Conservation (phyloP, 2,329 filamentous ascomycete species). For the Zymoseptoria brevis region DNA sequence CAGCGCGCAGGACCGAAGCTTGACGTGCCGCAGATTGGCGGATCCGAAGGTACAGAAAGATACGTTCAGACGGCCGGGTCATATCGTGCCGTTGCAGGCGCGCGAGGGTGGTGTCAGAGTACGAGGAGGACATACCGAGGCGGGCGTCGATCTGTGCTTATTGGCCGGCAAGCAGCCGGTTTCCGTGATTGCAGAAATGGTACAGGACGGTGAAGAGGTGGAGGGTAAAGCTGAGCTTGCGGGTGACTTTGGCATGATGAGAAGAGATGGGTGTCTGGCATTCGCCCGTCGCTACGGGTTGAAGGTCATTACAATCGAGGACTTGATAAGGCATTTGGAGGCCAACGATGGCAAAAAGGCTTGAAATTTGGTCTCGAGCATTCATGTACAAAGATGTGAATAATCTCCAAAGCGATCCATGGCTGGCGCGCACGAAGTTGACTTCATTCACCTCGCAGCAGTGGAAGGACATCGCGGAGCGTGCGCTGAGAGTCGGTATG, state of each 20-base stretch:
- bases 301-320: slow-evolving; percentile 92
- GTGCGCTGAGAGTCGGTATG: too few relatives aligned
- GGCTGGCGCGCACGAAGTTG: not conserved
- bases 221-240: slow-evolving; percentile 57
- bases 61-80: slow-evolving; percentile 74
- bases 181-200: slow-evolving; percentile 83
- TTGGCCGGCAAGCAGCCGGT: slow-evolving; percentile 70
- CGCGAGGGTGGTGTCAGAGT: slow-evolving; percentile 71
- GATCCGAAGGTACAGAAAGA: slow-evolving; percentile 49
- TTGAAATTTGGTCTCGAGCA: not conserved
- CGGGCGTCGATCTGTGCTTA: slow-evolving; percentile 80
- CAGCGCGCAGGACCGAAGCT: slow-evolving; percentile 74
- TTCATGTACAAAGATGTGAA: not conserved
- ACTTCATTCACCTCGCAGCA: not conserved
- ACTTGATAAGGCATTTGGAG: slow-evolving; percentile 72
- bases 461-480: not conserved
- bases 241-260: slow-evolving; percentile 75
- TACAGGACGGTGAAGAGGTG: slow-evolving; percentile 73
- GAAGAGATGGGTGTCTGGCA: slow-evolving; percentile 74
- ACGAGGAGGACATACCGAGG: slow-evolving; percentile 83
- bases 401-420: not conserved
- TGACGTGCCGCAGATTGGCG: slow-evolving; percentile 73
- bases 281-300: slow-evolving; percentile 86
- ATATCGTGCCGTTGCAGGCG: slow-evolving; percentile 79
- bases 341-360: slow-evolving; percentile 9